Evolutionary conservation across 805 yeast species (phyloP).

Genomic region (Cephaloascus albidus): DNA sequence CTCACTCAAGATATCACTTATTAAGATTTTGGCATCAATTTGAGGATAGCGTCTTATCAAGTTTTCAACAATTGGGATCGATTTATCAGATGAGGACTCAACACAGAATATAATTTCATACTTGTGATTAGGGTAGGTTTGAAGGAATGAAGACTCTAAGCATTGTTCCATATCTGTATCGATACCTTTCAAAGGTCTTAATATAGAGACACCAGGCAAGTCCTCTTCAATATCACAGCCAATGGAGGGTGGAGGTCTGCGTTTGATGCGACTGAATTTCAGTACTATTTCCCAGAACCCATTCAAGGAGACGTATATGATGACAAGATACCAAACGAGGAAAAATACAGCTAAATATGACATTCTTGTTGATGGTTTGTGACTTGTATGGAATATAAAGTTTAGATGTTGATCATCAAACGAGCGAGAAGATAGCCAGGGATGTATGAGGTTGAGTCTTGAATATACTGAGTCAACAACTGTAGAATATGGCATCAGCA

Average conservation of each 20-base stretch:
- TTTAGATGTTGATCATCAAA: not conserved
- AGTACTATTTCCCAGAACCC: slow-evolving; percentile 24
- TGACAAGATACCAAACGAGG: slow-evolving; percentile 25
- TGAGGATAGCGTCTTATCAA: slow-evolving; percentile 45
- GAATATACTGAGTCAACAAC: too few species aligned
- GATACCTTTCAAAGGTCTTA: slow-evolving; percentile 77
- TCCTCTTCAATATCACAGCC: not conserved
- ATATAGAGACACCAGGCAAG: slow-evolving; percentile 50
- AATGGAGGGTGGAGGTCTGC: too few species aligned
- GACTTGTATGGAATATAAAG: too few species aligned
- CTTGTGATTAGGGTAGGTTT: slow-evolving; percentile 50
- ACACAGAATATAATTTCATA: slow-evolving; percentile 73
- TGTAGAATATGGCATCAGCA: too few species aligned
- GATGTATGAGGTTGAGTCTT: too few species aligned
- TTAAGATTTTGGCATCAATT: slow-evolving; percentile 48
- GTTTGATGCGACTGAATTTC: slow-evolving; percentile 11
- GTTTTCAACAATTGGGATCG: slow-evolving; percentile 43
- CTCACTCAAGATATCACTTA: slow-evolving; percentile 16
- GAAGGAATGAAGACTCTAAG: slow-evolving; percentile 57
- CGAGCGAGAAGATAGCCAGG: too few species aligned
- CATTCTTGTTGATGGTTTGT: too few species aligned
- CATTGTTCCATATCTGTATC: slow-evolving; percentile 70
- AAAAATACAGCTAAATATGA: slow-evolving; percentile 9
- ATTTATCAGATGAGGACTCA: slow-evolving; percentile 53
- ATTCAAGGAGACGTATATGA: slow-evolving; percentile 18